Evolutionary conservation across 1,284 basidiomycete genomes (phyloP).

Genomic region (Cutaneotrichosporon sp.): DNA sequence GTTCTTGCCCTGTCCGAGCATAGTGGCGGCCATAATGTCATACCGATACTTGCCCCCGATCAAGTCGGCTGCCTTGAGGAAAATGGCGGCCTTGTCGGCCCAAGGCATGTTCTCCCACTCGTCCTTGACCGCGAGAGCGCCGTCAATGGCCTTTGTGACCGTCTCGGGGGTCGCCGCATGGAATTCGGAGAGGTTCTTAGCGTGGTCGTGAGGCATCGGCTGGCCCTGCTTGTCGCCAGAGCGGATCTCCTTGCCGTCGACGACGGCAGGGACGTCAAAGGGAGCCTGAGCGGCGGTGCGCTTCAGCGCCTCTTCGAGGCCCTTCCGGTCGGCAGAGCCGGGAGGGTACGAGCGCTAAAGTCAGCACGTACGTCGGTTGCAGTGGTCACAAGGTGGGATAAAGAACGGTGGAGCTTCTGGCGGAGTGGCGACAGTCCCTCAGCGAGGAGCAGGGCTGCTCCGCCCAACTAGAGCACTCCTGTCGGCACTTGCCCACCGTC

Average conservation of each 20-base stretch:
- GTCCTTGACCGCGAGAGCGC: slow-evolving; percentile 76
- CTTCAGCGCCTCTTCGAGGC: slow-evolving; percentile 66
- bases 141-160: slow-evolving; percentile 76
- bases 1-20: slow-evolving; percentile 98
- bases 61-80: slow-evolving; percentile 94
- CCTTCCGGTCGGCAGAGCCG: slow-evolving; percentile 72
- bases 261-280: slow-evolving; percentile 85
- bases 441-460: too few species aligned
- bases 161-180: slow-evolving; percentile 79
- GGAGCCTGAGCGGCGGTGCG: slow-evolving; percentile 79
- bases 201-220: slow-evolving; percentile 76
- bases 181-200: slow-evolving; percentile 74
- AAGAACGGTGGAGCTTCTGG: too few species aligned
- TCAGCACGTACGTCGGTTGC: too few species aligned
- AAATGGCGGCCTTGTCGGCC: slow-evolving; percentile 94
- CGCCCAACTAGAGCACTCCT: too few species aligned
- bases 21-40: slow-evolving; percentile 92
- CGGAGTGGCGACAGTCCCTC: too few species aligned
- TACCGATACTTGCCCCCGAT: slow-evolving; percentile 91
- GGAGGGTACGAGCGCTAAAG: slow-evolving; percentile 62
- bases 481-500: too few species aligned
- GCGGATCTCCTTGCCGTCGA: slow-evolving; percentile 87
- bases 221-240: slow-evolving; percentile 77
- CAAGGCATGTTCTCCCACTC: slow-evolving; percentile 93
- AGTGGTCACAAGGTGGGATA: too few species aligned